These are phyloP conservation scores for Vicia faba DNA, from an alignment of 306 rosid species.

Conservation along the genomic window DNA sequence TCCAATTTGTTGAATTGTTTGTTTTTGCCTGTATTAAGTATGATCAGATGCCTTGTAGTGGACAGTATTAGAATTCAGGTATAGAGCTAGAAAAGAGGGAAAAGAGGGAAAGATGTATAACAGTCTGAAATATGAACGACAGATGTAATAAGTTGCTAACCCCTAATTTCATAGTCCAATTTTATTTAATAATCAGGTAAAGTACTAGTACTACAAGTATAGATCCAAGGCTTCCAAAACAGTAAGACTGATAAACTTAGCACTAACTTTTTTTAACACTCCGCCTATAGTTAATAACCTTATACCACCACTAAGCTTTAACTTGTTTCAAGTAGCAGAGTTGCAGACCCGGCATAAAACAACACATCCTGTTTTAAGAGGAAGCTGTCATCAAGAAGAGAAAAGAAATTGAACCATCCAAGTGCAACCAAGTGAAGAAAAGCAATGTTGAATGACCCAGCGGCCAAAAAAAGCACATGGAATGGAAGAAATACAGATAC, in stretches of 20 bases:
- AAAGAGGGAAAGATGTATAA: not conserved
- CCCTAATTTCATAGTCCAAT: conserved; percentile 4
- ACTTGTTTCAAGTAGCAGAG: conserved; percentile 15
- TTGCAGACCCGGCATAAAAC: not conserved
- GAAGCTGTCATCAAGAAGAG: conserved; percentile 18
- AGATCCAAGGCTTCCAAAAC: conserved; percentile 6
- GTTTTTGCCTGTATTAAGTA: conserved; percentile 72
- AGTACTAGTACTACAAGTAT: conserved; percentile 13
- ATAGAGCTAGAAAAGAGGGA: conserved; percentile 18
- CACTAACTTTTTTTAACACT: not conserved
- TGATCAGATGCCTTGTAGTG: conserved; percentile 41
- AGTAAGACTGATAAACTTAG: not conserved
- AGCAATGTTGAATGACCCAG: conserved; percentile 5
- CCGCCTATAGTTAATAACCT: not conserved
- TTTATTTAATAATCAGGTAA: conserved; percentile 6
- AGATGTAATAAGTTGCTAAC: not conserved
- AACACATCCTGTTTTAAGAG: not conserved
- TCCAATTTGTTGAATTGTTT: conserved; percentile 90
- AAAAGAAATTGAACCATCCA: conserved; percentile 23
- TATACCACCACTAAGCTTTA: conserved; percentile 9
- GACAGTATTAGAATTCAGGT: conserved; percentile 12
- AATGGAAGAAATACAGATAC: not conserved
- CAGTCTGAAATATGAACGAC: conserved; percentile 23
- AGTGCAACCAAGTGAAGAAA: not conserved
- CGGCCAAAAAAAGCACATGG: not conserved